phyloP scores from a whole-genome alignment of 768 basidiomycete species.

The Grammothele lineata region DNA sequence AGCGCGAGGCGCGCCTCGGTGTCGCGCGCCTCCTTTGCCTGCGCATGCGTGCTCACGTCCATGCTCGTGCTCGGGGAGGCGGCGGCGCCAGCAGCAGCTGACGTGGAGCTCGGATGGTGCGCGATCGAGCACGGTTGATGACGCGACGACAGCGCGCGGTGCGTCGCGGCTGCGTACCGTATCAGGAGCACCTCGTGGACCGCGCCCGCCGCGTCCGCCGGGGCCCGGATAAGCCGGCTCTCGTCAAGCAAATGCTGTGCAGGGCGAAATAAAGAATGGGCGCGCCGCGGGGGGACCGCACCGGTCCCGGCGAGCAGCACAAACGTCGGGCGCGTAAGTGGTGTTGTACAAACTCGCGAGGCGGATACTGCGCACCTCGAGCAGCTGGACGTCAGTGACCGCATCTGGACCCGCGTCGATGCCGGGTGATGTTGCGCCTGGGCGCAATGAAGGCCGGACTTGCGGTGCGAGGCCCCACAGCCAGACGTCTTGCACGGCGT shows the following conservation, averaged over 20 bases:
- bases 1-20: constrained; percentile 16
- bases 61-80: no score
- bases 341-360: neutral
- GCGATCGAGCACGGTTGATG: constrained; percentile 14
- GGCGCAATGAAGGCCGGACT: constrained; percentile 1
- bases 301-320: constrained; percentile 8
- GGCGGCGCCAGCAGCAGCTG: neutral
- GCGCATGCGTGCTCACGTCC: no score
- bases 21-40: no score
- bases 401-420: constrained; percentile 4
- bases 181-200: constrained; percentile 47
- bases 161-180: constrained; percentile 33
- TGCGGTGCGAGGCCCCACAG: constrained; percentile 44
- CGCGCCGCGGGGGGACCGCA: constrained; percentile 13
- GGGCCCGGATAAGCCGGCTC: constrained; percentile 39
- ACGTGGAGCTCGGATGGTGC: constrained; percentile 3
- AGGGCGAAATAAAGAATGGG: constrained; percentile 1
- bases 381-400: constrained; percentile 13
- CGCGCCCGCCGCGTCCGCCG: constrained; percentile 27
- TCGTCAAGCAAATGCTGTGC: constrained; percentile 32
- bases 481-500: constrained; percentile 43
- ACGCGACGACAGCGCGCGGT: constrained; percentile 12
- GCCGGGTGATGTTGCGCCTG: neutral
- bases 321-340: no score
- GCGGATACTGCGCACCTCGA: constrained; percentile 21